Percentiles rank a stretch among this genome's conserved stretches.
phyloP scores from a whole-genome alignment of 2,329 filamentous ascomycete genomes.

The Calonectria pauciramosa region DNA sequence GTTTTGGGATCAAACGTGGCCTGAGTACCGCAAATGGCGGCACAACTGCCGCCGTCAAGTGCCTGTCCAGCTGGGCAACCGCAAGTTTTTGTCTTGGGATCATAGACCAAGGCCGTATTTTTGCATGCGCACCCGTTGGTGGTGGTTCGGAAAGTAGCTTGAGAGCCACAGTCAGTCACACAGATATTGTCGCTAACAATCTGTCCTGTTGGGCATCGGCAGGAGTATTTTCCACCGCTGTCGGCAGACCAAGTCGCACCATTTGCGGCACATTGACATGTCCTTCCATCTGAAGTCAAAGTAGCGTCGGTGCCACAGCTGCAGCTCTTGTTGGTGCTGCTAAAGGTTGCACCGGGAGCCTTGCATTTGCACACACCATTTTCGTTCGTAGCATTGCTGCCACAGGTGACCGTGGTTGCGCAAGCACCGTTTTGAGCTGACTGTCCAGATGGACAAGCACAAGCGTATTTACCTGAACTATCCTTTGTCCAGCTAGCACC shows the following conservation, averaged over 20 bases:
- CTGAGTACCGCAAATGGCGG: neutral
- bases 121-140: neutral
- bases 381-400: neutral
- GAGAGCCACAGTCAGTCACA: neutral
- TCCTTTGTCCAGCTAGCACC: neutral
- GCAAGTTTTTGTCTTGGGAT: neutral
- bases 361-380: neutral
- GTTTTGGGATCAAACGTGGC: neutral
- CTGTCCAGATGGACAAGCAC: neutral
- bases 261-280: neutral
- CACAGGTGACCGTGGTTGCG: neutral
- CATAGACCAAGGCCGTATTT: neutral
- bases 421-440: neutral
- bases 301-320: neutral
- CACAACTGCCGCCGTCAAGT: neutral
- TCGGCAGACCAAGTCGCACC: neutral
- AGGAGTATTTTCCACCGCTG: neutral
- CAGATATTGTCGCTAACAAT: neutral
- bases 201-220: neutral
- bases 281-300: neutral
- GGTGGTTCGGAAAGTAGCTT: neutral
- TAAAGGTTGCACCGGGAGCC: neutral
- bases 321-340: neutral
- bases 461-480: neutral
- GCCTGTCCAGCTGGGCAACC: neutral